Evolutionary conservation across 73 alveolate genomes (phyloP), one percentile per base, ranked within the genome.

Genomic region (Paramecium bursaria): DNA sequence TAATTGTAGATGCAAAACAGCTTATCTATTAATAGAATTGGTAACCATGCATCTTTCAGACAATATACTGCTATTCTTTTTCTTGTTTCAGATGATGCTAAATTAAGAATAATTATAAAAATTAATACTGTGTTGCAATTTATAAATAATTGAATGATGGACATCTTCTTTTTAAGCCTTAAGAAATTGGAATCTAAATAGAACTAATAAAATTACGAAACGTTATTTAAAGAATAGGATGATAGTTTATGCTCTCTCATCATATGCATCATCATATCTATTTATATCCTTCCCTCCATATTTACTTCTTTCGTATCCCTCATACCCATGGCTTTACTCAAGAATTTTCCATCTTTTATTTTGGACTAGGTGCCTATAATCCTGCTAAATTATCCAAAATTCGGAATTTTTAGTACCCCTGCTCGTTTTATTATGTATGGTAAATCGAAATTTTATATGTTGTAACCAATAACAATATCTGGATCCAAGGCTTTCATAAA

Each of bases 121-220:
- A 87, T 92, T 74, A n/a, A n/a, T n/a, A 48, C 86, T 75, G 13
- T 74, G 46, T 49, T 90, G 79, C 6, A 92, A 76, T 14, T 86
- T 91, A 35, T 82, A 82, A 29, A 92, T 92, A 14, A 74, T 75
- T n/a, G 88, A 52, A 75, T 96, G 93, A 77, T 95, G 99, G 4
- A 96, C 99, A 74, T 96, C 99, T 88, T 96, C 99, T 87, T 98
- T 98, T 92, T 97, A 97, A 75, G 97, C 99, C 22, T 94, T 95
- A 74, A 98, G 90, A 93, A 91, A 98, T 85, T 96, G 95, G 26
- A 95, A 93, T 19, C 99, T 96, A n/a, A n/a, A n/a, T n/a, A n/a
- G n/a, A n/a, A n/a, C n/a, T n/a, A n/a, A n/a, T n/a, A n/a, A n/a
- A n/a, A n/a, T n/a, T n/a, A n/a, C n/a, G n/a, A n/a, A 25, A 98